Evolutionary conservation across 495 filamentous ascomycete species (phyloP), one percentile per base, ranked within the genome.

Genomic region (Cercophora samala): DNA sequence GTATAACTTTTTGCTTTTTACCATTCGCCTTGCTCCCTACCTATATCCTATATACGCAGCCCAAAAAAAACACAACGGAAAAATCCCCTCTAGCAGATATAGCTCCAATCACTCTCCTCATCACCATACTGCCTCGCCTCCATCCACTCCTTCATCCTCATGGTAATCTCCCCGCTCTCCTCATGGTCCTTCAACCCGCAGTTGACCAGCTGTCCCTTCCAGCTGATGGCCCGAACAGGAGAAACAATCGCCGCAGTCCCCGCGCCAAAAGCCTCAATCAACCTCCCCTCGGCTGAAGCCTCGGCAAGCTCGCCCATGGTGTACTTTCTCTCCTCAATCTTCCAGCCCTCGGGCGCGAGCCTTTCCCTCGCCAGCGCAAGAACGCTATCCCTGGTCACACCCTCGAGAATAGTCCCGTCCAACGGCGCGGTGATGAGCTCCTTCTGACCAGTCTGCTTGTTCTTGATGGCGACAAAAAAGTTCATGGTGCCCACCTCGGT

Each of bases 401-500:
- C 95, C 73, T 96, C 91, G 29, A 99, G 84, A 68, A 99, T 98
- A n/a, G 93, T 99, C 26, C 96, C 95, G 76, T 98, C 95, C 22
- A 99, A 82, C 63, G 95, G 94, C 60, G 94, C 91, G 19, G 95
- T 99, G 67, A 97, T 77, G 18, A 99, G 84, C 81, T 96, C 92
- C 75, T 93, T 93, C 83, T 91, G 84, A 3, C 94, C 95, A 22
- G 90, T 92, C 72, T 90, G 84, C 81, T 90, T 90, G 79, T 93
- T 87, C 76, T 84, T 85, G 68, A 97, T 75, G 15, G 90, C 91
- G 9, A 89, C 86, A 74, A 98, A 99, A 67, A 99, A 86, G 77
- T 99, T 99, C 95, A 98, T 99, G 37, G 96, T 97, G 64, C 95
- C 95, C 37, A 95, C 95, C 79, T 99, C 95, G 37, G 96, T 99